Evolutionary conservation across 2,329 filamentous ascomycete species (phyloP), one percentile per base, ranked within the genome.

Genomic region (Tothia fuscella): DNA sequence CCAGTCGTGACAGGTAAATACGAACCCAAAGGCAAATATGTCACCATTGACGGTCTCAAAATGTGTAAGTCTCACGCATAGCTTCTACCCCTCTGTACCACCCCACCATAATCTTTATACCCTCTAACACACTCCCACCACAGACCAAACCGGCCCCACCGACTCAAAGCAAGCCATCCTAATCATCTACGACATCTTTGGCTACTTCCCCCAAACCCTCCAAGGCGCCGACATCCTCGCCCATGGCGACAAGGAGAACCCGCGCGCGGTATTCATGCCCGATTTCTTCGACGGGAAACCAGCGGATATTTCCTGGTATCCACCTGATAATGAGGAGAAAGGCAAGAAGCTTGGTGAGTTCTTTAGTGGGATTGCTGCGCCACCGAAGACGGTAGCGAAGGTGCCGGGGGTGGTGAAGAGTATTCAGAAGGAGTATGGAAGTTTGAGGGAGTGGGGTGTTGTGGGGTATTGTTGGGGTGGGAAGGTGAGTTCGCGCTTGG

Each of bases 221-320:
- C 75, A 79, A 52, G 75, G 75, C 34, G 74, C 74, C 48, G 75
- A 79, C 50, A 78, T 78, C 51, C 68, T 78, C 31, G 71, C 75
- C 21, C 60, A 64, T 50, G 64, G 68, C 25, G 68, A 79, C 70
- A 81, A 82, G 76, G 61, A 73, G 66, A 58, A 68, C 46, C 76
- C 82, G 55, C 91, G 93, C 68, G 78, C 78, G 51, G 83, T 94
- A 50, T 87, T 88, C 63, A 88, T 95, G 48, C 88, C 88, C 21
- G 88, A 95, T 64, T 89, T 84, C 71, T 93, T 94, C 67, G 73
- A 82, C 46, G 87, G 84, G 57, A 70, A 74, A 49, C 81, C 84
- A 26, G 75, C 69, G 46, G 70, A 73, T 50, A 74, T 78, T 51
- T 64, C 63, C 39, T 76, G 72, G 71, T 76, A 73, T 56, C 73